These are phyloP conservation scores for Sporisorium graminicola DNA, from an alignment of 1,284 basidiomycete species.

Conservation along the genomic window DNA sequence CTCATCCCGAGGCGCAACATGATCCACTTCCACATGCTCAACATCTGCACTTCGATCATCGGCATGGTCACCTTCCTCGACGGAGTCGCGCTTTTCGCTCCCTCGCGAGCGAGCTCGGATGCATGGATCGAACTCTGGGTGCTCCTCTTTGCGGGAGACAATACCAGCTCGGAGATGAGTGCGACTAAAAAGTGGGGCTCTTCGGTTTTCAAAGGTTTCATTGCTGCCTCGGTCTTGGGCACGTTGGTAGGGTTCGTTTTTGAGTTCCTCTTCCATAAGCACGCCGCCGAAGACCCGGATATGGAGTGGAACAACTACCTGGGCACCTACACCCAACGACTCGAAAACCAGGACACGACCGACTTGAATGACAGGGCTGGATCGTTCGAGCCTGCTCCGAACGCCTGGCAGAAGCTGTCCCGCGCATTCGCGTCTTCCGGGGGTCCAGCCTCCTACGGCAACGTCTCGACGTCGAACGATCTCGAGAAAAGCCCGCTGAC, in stretches of 20 bases:
- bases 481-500: constrained; percentile 38
- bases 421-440: constrained; percentile 25
- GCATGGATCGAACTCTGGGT: constrained; percentile 62
- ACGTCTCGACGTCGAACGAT: constrained; percentile 27
- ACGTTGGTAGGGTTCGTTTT: constrained; percentile 52
- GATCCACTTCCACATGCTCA: constrained; percentile 57
- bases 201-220: constrained; percentile 60
- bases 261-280: constrained; percentile 55
- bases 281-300: constrained; percentile 56
- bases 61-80: constrained; percentile 58
- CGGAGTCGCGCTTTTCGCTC: constrained; percentile 58
- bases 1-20: constrained; percentile 35
- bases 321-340: constrained; percentile 50
- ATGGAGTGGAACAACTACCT: constrained; percentile 64
- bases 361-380: constrained; percentile 39
- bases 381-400: constrained; percentile 57
- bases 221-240: constrained; percentile 57
- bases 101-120: constrained; percentile 40
- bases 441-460: constrained; percentile 52
- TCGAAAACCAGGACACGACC: constrained; percentile 29
- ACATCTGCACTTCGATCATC: constrained; percentile 57
- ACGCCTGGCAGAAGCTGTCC: constrained; percentile 40
- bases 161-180: constrained; percentile 21
- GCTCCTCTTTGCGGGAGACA: constrained; percentile 52
- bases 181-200: constrained; percentile 55